A percentile compares a stretch with the other conserved stretches of the same genome.
Conservation (phyloP, 352 stramenopile genomes). For the Phytophthora hybrid region DNA sequence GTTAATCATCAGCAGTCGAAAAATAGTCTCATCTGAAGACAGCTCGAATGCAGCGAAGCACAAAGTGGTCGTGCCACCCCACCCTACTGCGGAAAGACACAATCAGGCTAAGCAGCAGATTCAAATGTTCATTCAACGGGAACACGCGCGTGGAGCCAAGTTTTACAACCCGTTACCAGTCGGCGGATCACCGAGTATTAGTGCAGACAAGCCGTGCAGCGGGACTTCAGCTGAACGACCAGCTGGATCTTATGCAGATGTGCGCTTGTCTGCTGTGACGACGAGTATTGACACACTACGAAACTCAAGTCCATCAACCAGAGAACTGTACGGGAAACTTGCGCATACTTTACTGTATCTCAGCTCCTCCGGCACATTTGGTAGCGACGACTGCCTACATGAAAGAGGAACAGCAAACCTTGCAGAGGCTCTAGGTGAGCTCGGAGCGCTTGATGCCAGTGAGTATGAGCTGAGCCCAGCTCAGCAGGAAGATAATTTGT, state of each 20-base stretch:
- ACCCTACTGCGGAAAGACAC: conserved; percentile 2
- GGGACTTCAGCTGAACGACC: neutral
- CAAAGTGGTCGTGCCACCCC: neutral
- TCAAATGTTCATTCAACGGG: conserved; percentile 65
- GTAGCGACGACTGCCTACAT: conserved; percentile 9
- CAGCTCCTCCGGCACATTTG: conserved; percentile 41
- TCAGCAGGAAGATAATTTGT: conserved; percentile 55
- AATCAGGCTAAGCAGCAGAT: conserved; percentile 55
- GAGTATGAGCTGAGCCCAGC: conserved; percentile 73
- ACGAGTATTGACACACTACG: conserved; percentile 41
- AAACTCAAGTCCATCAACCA: conserved; percentile 26
- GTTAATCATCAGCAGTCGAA: conserved; percentile 51
- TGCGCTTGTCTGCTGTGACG: conserved; percentile 39
- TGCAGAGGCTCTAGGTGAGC: conserved; percentile 69
- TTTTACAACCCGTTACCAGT: conserved; percentile 59
- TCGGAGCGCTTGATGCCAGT: conserved; percentile 66
- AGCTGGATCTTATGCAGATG: conserved; percentile 21
- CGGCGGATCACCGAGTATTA: conserved; percentile 8
- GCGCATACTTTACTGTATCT: conserved; percentile 64
- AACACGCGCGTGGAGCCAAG: conserved; percentile 50
- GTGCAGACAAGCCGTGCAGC: neutral
- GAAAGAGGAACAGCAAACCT: conserved; percentile 41
- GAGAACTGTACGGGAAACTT: conserved; percentile 50
- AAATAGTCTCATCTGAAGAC: conserved; percentile 29
- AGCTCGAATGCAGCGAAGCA: conserved; percentile 12